Base-by-base conservation (phyloP, 345 rosid species). In the Syzygium aqueum region DNA sequence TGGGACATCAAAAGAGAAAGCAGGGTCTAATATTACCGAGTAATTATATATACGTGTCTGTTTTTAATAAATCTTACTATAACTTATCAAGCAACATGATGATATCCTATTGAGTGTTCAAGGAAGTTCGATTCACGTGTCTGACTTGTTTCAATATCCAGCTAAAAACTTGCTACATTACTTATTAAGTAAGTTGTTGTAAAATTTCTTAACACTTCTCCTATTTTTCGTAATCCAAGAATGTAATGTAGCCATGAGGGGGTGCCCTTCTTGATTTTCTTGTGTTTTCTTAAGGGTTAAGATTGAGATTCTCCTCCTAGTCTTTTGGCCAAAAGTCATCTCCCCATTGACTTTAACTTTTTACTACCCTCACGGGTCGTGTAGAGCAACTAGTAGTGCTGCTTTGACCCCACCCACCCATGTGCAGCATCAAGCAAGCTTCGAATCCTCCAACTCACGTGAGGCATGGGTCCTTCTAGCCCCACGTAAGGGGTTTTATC, bases 91-190 rank as follows among this genome's bases (percentile, higher is more conserved):
- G 37, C 5, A 3, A 17, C 5, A 12, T 19, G 49, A 19, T 3
- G 1, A 9, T 37, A 17, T 22, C 1, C 8, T 2, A 1, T 10
- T 4, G 3, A 11, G 3, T 17, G 9, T 10, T 10, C 19, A 73
- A 9, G 37, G 13, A 73, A 33, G 23, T 73, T 33, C 15, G 5
- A 57, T 57, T 59, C 30, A 27, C 12, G 16, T 6, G 65, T 11
- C 0, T 11, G 0, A 14, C 30, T 57, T 25, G 0, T 6, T 57
- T 57, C 3, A 0, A 10, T 25, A 25, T 13, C 65, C 15, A 57
- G 25, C 25, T 25, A 0, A 57, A 57, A 57, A 57, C 7, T 57
- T 57, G 65, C 6, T 28, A 57, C 7, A 6, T 57, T 57, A 11
- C 65, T 57, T 57, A 5, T 25, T 11, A 13, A n/a, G n/a, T n/a